phyloP scores from a whole-genome alignment of 495 filamentous ascomycete species.

The Lasiosphaeria hispida region DNA sequence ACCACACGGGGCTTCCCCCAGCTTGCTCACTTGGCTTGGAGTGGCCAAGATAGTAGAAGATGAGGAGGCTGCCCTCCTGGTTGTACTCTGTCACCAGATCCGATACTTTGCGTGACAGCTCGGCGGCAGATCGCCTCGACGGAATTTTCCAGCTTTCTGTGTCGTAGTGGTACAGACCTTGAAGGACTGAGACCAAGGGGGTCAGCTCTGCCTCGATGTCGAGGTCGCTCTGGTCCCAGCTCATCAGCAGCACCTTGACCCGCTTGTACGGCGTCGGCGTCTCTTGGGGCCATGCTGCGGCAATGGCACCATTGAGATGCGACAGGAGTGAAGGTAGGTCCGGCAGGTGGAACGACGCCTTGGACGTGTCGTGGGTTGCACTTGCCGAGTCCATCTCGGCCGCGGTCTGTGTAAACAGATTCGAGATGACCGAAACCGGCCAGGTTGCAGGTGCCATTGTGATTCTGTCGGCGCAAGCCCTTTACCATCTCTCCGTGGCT shows the following conservation, averaged over 20 bases:
- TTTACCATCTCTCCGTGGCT: too few relatives aligned
- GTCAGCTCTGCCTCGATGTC: constrained; percentile 19
- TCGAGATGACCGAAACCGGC: constrained; percentile 4
- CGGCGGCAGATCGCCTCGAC: constrained; percentile 3
- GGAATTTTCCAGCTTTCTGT: constrained; percentile 24
- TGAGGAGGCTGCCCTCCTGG: constrained; percentile 20
- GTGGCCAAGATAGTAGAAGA: constrained; percentile 32
- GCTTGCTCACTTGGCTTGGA: constrained; percentile 11
- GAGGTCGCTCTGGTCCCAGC: constrained; percentile 35
- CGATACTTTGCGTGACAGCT: constrained; percentile 16
- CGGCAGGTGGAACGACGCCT: constrained; percentile 11
- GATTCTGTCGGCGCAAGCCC: too few relatives aligned
- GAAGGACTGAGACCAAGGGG: constrained; percentile 18
- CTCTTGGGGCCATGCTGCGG: constrained; percentile 16
- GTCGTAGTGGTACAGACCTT: constrained; percentile 21
- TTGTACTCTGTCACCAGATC: constrained; percentile 3
- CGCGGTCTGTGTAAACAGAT: not conserved
- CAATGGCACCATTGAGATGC: constrained; percentile 12
- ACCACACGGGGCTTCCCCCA: constrained; percentile 22
- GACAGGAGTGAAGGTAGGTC: constrained; percentile 10
- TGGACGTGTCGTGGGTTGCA: constrained; percentile 11
- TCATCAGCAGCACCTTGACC: constrained; percentile 31
- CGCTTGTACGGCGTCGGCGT: constrained; percentile 7
- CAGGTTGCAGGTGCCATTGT: not conserved
- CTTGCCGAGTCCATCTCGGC: not conserved